These are phyloP conservation scores for Wickerhamiella dianesei DNA, from an alignment of 805 yeast species.

Conservation along the genomic window DNA sequence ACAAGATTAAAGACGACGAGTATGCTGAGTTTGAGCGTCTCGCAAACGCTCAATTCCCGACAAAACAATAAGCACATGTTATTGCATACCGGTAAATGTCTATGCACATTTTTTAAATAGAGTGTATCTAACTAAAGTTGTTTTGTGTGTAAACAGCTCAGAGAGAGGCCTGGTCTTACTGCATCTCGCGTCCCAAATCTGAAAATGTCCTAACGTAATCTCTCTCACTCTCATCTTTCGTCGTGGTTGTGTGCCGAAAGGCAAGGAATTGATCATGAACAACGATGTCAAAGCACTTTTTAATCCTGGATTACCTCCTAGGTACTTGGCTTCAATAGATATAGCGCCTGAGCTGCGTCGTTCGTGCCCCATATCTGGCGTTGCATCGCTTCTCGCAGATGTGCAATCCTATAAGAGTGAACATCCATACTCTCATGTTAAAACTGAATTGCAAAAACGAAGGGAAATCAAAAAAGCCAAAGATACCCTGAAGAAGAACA, in stretches of 20 bases:
- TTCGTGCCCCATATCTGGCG: neutral
- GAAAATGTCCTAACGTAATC: neutral
- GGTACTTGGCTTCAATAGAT: conserved; percentile 5
- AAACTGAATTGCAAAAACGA: conserved; percentile 24
- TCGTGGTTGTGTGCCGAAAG: neutral
- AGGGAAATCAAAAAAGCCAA: conserved; percentile 17
- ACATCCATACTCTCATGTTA: conserved; percentile 19
- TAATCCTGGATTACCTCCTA: neutral
- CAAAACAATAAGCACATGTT: neutral
- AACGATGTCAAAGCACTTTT: neutral
- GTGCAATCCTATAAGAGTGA: neutral
- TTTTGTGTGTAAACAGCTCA: neutral
- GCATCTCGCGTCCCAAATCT: neutral
- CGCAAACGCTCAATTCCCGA: conserved; percentile 9
- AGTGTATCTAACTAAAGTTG: neutral
- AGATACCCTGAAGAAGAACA: conserved; percentile 13
- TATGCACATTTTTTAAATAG: neutral
- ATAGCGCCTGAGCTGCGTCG: neutral
- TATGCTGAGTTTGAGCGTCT: conserved; percentile 31
- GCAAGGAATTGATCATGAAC: neutral
- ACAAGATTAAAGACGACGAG: conserved; percentile 53
- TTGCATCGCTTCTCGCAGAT: neutral
- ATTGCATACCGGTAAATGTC: neutral
- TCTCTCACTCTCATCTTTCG: neutral
- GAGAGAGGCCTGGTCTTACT: neutral